Base-by-base conservation (phyloP, 352 stramenopile species). In the Phytopythium oedochilum region DNA sequence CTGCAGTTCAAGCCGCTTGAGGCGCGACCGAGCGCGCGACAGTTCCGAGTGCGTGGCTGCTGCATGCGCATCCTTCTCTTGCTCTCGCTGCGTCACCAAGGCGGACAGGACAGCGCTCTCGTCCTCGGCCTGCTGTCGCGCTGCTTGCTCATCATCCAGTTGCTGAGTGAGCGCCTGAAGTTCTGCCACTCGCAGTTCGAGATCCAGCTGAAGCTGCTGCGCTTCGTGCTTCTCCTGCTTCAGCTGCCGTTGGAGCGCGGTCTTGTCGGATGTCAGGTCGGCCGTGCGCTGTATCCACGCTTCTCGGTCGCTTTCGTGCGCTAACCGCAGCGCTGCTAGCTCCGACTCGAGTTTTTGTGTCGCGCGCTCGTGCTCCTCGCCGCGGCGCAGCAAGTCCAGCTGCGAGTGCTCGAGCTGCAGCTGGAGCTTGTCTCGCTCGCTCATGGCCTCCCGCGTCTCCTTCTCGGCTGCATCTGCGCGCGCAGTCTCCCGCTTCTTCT, bases 221-320 rank as follows among this genome's bases (percentile, higher is more conserved):
- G 45, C 48, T 26, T 63, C 34, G 31, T 65, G 59, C 18, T 70
- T 60, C n/a, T 52, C 40, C 15, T 70, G 63, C 58, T 83, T 85
- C 23, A 91, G 53, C 14, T 79, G 67, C 28, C 78, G 84, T 31
- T 86, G 78, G 0, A 83, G 31, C 9, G 70, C 60, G 20, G 71
- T 64, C 46, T 78, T 83, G 36, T 89, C 78, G 2, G 79, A 73
- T 5, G 74, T 71, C 44, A 86, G 75, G 22, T 90, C 81, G 5
- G 77, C 79, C 25, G 83, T 55, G 17, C 74, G 74, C 35, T 78
- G 66, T 46, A 91, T 90, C 75, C 71, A 88, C 22, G 67, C 55
- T 53, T 89, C 83, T 31, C 71, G 76, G 23, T 91, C 71, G 10
- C 52, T 32, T 23, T 80, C 73, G 20, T 88, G 68, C 0, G 55